Base-by-base conservation (phyloP, 2,329 filamentous ascomycete species). In the Dactylellina cionopaga region DNA sequence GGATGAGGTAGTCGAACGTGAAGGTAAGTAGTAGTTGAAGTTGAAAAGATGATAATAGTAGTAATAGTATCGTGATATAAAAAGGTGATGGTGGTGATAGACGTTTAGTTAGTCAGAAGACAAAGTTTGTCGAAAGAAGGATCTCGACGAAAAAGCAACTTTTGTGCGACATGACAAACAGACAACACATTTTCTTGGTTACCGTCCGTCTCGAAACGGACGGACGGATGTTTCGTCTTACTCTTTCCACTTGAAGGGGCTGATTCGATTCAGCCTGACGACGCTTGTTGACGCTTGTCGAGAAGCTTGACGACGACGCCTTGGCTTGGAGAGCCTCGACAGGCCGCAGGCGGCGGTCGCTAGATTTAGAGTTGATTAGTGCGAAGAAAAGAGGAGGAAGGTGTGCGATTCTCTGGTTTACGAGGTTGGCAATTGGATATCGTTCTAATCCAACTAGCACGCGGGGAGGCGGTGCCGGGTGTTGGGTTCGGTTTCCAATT, bases 401-500 rank as follows among this genome's bases (percentile, higher is more conserved):
- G n/a, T n/a, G n/a, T n/a, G n/a, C n/a, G n/a, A n/a, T n/a, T n/a
- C n/a, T n/a, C n/a, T n/a, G n/a, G n/a, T n/a, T n/a, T n/a, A n/a
- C n/a, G n/a, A 2, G 43, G 27, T 27, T 47, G 43, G 43, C 22
- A 22, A 11, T 25, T 47, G 10, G 43, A 47, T 47, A 24, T 25
- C n/a, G 2, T 25, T 24, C 11, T 25, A 9, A 47, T 2, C 6
- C 7, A 5, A 3, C 27, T 3, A 47, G 43, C 4, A 4, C 9
- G 6, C n/a, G 6, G 37, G n/a, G 17, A 17, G 17, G 22, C 11
- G 39, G 3, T 5, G 10, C 13, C 17, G 17, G 27, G 27, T 7
- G 51, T 39, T 2, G 46, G 15, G n/a, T 64, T 46, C 51, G 51
- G 51, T 47, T 66, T 33, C 62, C 62, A 66, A 31, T 66, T 66